A percentile compares a stretch with the other conserved stretches of the same genome.
Evolutionary conservation across 2,329 filamentous ascomycete genomes (phyloP).

Genomic region (Dryadomyces quercus-mongolicae): DNA sequence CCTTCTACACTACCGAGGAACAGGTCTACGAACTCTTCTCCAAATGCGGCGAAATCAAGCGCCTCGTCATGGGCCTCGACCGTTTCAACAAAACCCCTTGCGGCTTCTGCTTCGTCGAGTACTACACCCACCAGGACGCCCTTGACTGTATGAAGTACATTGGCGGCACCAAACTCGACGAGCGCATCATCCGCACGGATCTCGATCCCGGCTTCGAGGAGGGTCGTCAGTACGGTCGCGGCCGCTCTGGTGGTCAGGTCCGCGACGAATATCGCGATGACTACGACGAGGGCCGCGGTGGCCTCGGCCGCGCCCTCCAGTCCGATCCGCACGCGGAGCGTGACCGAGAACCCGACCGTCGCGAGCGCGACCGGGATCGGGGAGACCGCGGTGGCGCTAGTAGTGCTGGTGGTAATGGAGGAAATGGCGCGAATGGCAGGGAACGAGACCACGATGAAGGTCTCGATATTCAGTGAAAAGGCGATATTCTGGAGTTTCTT

Average conservation of each 20-base stretch:
- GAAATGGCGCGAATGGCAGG: conserved; percentile 1
- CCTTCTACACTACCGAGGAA: conserved; percentile 97
- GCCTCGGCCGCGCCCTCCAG: conserved; percentile 68
- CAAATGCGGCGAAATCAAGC: conserved; percentile 96
- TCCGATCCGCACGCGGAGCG: conserved; percentile 26
- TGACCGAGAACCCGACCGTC: background rate
- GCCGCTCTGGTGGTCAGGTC: conserved; percentile 93
- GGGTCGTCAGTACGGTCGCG: conserved; percentile 88
- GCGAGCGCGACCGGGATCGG: conserved; percentile 2
- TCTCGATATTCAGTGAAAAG: conserved; percentile 34
- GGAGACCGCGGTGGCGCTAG: background rate
- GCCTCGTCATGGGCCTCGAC: conserved; percentile 93
- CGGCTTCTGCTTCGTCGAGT: conserved; percentile 99
- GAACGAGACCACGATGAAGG: conserved; percentile 31
- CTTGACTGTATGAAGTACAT: conserved; percentile 98
- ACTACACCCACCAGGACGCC: conserved; percentile 95
- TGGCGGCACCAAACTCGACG: conserved; percentile 93
- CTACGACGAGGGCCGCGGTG: conserved; percentile 88
- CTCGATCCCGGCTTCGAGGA: conserved; percentile 92
- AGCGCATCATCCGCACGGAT: conserved; percentile 91
- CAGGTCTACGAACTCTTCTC: conserved; percentile 96
- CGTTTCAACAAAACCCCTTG: conserved; percentile 96
- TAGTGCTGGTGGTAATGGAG: too few relatives aligned
- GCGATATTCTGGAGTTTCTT: background rate
- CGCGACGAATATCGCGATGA: conserved; percentile 96